Conservation (phyloP, 768 basidiomycete species). For the Rhodotorula paludigena region DNA sequence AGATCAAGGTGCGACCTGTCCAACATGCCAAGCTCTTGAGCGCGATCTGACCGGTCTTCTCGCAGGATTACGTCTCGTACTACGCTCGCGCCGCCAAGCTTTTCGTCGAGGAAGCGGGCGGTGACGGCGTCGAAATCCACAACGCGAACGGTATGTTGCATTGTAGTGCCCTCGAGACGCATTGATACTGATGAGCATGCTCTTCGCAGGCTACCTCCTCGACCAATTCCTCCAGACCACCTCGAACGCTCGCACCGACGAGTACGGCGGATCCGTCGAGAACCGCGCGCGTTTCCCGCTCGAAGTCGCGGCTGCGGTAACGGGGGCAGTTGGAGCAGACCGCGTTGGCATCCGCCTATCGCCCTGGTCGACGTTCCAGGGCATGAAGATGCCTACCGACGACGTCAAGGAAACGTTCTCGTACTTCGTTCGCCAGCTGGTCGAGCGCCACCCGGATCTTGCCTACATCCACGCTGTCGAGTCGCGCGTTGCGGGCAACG, state of each 20-base stretch:
- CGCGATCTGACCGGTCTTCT: constrained; percentile 40
- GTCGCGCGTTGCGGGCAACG: constrained; percentile 42
- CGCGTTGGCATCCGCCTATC: constrained; percentile 57
- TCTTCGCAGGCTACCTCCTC: constrained; percentile 28
- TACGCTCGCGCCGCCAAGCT: constrained; percentile 55
- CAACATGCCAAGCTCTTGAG: constrained; percentile 50
- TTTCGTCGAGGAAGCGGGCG: constrained; percentile 58
- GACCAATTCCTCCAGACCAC: constrained; percentile 42
- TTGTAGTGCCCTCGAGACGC: accelerated
- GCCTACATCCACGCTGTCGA: constrained; percentile 57
- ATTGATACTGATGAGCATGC: not conserved
- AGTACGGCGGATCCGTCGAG: constrained; percentile 64
- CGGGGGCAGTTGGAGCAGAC: constrained; percentile 55
- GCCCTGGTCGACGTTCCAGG: constrained; percentile 45
- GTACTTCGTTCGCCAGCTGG: constrained; percentile 55
- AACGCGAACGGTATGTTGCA: constrained; percentile 48
- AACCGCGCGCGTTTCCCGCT: constrained; percentile 58
- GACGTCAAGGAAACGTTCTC: constrained; percentile 43
- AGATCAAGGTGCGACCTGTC: constrained; percentile 52
- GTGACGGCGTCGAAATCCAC: constrained; percentile 60
- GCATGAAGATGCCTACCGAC: constrained; percentile 45
- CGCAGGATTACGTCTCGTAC: constrained; percentile 45
- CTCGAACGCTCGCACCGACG: constrained; percentile 48
- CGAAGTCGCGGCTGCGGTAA: constrained; percentile 57
- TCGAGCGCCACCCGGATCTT: constrained; percentile 50